phyloP scores from a whole-genome alignment of 352 stramenopile genomes.

The Phytophthora macrochlamydospora region DNA sequence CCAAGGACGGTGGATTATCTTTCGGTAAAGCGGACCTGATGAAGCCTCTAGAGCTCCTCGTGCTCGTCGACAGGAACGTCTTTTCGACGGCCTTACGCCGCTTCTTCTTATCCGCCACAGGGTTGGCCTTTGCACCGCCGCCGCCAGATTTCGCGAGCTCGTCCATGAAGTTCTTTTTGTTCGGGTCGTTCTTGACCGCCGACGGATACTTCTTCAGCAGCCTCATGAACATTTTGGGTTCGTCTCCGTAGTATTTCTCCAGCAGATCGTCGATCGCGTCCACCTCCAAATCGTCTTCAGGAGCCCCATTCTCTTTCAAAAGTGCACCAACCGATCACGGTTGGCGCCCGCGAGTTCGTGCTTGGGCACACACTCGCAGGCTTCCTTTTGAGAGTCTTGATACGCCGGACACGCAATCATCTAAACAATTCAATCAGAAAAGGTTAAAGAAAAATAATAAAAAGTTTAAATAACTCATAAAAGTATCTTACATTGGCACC shows the following conservation, averaged over 20 bases:
- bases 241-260: constrained; percentile 68
- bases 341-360: constrained; percentile 32
- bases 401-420: constrained; percentile 75
- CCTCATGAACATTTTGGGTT: constrained; percentile 66
- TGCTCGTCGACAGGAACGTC: constrained; percentile 36
- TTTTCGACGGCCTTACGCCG: constrained; percentile 20
- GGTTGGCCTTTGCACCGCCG: too few species aligned
- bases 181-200: constrained; percentile 50
- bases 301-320: constrained; percentile 51
- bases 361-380: constrained; percentile 62
- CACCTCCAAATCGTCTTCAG: constrained; percentile 40
- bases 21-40: too few species aligned
- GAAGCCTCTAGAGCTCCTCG: constrained; percentile 33
- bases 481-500: constrained; percentile 43
- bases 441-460: not conserved
- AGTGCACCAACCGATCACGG: constrained; percentile 60
- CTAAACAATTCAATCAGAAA: constrained; percentile 18
- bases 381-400: constrained; percentile 68
- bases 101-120: constrained; percentile 18
- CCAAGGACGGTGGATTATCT: too few species aligned
- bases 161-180: constrained; percentile 66
- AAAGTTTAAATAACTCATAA: not conserved
- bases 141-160: constrained; percentile 39
- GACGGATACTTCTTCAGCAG: constrained; percentile 66
- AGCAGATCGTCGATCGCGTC: constrained; percentile 55